A percentile compares a stretch with the other conserved stretches of the same genome.
phyloP scores from a whole-genome alignment of 2,329 filamentous ascomycete species.

The Cladophialophora exuberans region DNA sequence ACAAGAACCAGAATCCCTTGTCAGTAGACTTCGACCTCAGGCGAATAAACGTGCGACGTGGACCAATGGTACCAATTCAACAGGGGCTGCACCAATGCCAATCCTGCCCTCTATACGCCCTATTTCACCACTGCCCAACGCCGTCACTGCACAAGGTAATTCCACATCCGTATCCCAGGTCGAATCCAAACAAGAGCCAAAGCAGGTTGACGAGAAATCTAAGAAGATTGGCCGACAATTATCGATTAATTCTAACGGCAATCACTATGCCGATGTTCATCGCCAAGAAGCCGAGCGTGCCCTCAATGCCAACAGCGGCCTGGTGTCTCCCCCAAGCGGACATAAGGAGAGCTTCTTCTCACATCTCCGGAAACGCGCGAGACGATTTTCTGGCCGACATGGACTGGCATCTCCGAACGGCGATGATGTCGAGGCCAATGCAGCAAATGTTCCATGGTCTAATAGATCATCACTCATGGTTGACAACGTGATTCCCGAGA shows the following conservation, averaged over 20 bases:
- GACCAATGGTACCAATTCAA: conserved; percentile 72
- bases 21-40: conserved; percentile 59
- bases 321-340: conserved; percentile 74
- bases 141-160: conserved; percentile 86
- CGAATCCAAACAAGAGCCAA: conserved; percentile 26
- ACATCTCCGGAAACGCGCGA: conserved; percentile 88
- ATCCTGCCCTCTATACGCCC: conserved; percentile 93
- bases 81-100: conserved; percentile 85
- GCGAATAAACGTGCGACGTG: conserved; percentile 87
- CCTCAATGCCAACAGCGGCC: conserved; percentile 76
- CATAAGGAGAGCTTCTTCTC: conserved; percentile 98
- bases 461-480: conserved; percentile 83
- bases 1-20: conserved; percentile 46
- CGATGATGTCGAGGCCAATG: conserved; percentile 91
- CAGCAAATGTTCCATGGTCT: conserved; percentile 86
- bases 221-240: conserved; percentile 96
- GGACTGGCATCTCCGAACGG: conserved; percentile 77
- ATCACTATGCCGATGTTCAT: conserved; percentile 88
- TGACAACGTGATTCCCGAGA: conserved; percentile 52
- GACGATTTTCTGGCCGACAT: conserved; percentile 88
- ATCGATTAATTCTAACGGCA: conserved; percentile 87
- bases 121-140: conserved; percentile 93
- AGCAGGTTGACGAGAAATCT: conserved; percentile 63
- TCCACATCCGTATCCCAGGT: conserved; percentile 61
- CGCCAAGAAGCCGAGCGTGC: conserved; percentile 89